These are phyloP conservation scores for Colletotrichum coccodes DNA, from an alignment of 2,329 filamentous ascomycete genomes.

Conservation along the genomic window DNA sequence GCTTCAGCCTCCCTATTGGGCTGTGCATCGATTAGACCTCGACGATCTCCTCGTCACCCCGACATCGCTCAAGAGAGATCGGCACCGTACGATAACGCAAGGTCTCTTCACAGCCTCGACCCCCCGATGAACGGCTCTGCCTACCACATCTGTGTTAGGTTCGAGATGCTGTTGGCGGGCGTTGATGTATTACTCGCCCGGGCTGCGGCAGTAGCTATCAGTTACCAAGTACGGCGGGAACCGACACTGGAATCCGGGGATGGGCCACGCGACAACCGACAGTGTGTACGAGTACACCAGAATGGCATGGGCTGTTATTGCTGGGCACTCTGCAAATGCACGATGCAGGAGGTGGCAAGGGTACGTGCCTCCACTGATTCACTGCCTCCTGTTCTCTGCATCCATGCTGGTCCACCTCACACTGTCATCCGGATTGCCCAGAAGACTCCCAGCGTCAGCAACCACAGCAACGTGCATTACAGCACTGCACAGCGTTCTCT, in stretches of 20 bases:
- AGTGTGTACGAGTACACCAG: constrained; percentile 4
- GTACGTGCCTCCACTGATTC: not conserved
- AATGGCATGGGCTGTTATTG: not conserved
- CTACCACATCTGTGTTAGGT: constrained; percentile 3
- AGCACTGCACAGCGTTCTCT: not conserved
- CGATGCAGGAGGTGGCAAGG: constrained; percentile 20
- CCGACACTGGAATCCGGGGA: constrained; percentile 15
- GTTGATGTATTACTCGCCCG: not conserved
- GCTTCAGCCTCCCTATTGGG: not conserved
- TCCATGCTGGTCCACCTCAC: not conserved
- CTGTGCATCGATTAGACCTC: not conserved
- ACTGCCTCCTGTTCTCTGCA: not conserved
- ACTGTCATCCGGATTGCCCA: not conserved
- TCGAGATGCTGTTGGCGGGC: not conserved
- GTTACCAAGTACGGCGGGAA: not conserved
- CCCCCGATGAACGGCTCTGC: not conserved
- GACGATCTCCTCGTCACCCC: not conserved
- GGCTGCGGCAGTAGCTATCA: not conserved
- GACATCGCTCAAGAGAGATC: not conserved
- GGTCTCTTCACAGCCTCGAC: not conserved
- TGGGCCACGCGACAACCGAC: not conserved
- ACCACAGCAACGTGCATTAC: not conserved
- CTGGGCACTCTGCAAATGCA: not conserved
- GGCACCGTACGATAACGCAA: not conserved
- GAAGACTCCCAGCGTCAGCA: not conserved